Evolutionary conservation across 768 basidiomycete genomes (phyloP), one percentile per base, ranked within the genome.

Genomic region (Lactifluus volemus): DNA sequence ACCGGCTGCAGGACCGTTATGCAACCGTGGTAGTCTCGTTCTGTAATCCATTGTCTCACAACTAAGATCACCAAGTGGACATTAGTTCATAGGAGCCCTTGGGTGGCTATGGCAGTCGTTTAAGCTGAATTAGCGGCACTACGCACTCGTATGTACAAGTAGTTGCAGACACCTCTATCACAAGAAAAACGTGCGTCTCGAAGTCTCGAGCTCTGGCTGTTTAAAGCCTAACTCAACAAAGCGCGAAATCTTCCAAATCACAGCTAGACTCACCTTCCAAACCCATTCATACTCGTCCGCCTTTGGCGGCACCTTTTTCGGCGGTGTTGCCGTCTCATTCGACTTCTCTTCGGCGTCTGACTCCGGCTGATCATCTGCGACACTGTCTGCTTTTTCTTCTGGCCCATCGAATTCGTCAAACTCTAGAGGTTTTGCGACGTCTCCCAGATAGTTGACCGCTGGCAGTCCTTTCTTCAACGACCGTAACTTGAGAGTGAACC

Each of bases 131-230:
- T 25, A 25, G 25, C 4, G 32, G 32, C 9, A 34, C 32, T 34
- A 34, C 32, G 9, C 4, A 3, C 21, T 47, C 14, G 50, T 32
- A 51, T n/a, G 57, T 47, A 25, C 29, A 12, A 39, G 10, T 47
- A 55, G 42, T 41, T 49, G 51, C 55, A 36, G 4, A 48, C 32
- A 29, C 10, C 15, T 34, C 9, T 21, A 48, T 66, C 39, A 97
- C 67, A 97, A 74, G 77, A 96, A 97, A 76, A 97, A 97, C 15
- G 92, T 96, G 68, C 84, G 79, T 72, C 93, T 83, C 11, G 87
- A 88, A 4, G 90, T 89, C 74, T 98, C 93, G 70, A 98, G 78
- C 75, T 94, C 89, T n/a, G 96, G 87, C 95, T 97, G 69, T 12
- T 25, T 34, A 8, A 53, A 52, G 54, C 60, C 49, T 60, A 4